These are phyloP conservation scores for Heliocybe sulcata DNA, from an alignment of 1,284 basidiomycete species.

Conservation along the genomic window DNA sequence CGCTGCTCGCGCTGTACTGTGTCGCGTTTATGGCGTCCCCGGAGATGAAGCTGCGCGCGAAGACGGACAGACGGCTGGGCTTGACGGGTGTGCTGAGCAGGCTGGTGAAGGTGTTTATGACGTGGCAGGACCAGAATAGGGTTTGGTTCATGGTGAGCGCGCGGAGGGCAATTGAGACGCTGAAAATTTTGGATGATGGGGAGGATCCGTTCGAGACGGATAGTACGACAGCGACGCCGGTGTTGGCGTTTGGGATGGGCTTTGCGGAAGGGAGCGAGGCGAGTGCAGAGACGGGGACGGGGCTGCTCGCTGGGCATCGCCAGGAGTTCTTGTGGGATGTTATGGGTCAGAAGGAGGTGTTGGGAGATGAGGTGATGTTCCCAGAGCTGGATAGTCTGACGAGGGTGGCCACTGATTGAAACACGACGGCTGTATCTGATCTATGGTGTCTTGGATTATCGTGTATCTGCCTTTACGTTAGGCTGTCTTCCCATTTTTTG, in stretches of 20 bases:
- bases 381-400: constrained; percentile 69
- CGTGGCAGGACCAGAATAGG: constrained; percentile 40
- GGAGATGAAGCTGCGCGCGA: constrained; percentile 63
- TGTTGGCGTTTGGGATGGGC: constrained; percentile 66
- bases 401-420: constrained; percentile 48
- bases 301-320: constrained; percentile 67
- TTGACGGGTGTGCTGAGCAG: constrained; percentile 60
- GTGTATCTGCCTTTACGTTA: not conserved
- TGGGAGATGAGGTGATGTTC: constrained; percentile 56
- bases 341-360: constrained; percentile 55
- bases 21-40: constrained; percentile 81
- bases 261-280: constrained; percentile 69
- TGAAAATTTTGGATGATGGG: constrained; percentile 80
- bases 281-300: constrained; percentile 59
- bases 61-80: constrained; percentile 47
- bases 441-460: not conserved
- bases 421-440: not conserved
- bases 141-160: constrained; percentile 56
- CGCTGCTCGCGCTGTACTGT: constrained; percentile 78
- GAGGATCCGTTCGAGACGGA: constrained; percentile 64
- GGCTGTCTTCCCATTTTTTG: not conserved
- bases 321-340: constrained; percentile 61
- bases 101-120: constrained; percentile 54
- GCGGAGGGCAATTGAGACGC: constrained; percentile 74
- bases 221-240: constrained; percentile 46